Conservation (phyloP, 2,329 filamentous ascomycete genomes). For the Diaporthe velutina region DNA sequence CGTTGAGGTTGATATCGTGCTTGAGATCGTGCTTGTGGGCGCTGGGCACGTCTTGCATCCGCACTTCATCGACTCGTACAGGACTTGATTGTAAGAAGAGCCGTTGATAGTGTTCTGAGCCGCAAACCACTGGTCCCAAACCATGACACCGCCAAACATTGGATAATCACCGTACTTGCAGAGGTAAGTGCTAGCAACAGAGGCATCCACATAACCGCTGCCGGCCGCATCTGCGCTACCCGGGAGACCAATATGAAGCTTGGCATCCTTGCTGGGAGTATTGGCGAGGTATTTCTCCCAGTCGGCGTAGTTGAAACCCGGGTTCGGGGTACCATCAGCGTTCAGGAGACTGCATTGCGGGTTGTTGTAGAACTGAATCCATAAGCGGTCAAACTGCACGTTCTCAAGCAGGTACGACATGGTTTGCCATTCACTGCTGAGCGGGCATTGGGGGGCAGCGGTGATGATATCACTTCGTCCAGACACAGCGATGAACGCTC, state of each 20-base stretch:
- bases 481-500: conserved; percentile 34
- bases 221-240: conserved; percentile 44
- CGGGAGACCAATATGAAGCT: conserved; percentile 55
- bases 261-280: conserved; percentile 51
- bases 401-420: conserved; percentile 57
- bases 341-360: conserved; percentile 52
- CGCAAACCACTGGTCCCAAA: conserved; percentile 48
- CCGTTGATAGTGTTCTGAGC: conserved; percentile 41
- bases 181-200: conserved; percentile 42
- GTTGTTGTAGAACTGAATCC: conserved; percentile 64
- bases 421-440: conserved; percentile 49
- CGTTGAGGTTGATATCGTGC: conserved; percentile 36
- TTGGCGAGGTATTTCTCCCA: conserved; percentile 50
- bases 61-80: conserved; percentile 42
- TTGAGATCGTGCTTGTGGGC: conserved; percentile 36
- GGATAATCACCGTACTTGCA: conserved; percentile 41
- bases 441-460: conserved; percentile 60
- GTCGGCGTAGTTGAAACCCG: conserved; percentile 52
- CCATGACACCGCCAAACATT: conserved; percentile 50
- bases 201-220: conserved; percentile 46
- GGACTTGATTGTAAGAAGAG: conserved; percentile 44
- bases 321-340: conserved; percentile 41
- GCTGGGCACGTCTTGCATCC: conserved; percentile 31
- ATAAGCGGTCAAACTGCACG: conserved; percentile 56
- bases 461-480: conserved; percentile 44